Conservation (phyloP, 495 filamentous ascomycete genomes). For the Podospora appendiculata region DNA sequence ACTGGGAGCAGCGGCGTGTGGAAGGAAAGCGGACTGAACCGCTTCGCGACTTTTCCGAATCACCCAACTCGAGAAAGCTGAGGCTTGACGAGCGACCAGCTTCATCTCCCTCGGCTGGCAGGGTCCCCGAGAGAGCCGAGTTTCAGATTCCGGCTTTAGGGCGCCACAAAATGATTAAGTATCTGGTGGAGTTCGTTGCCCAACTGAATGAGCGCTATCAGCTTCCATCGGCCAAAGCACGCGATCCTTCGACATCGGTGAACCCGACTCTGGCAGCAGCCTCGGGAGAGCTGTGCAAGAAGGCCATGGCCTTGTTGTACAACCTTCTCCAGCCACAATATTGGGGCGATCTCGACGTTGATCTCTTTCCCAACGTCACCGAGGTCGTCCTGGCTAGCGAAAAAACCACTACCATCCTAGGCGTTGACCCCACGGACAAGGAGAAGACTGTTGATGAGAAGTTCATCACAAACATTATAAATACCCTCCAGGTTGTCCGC, state of each 20-base stretch:
- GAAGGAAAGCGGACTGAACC: constrained; percentile 40
- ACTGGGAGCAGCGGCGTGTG: constrained; percentile 81
- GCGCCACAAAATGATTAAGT: constrained; percentile 75
- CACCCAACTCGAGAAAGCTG: constrained; percentile 67
- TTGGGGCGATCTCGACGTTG: constrained; percentile 89
- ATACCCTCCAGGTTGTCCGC: constrained; percentile 82
- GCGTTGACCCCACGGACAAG: constrained; percentile 73
- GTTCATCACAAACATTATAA: constrained; percentile 76
- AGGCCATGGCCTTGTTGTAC: constrained; percentile 72
- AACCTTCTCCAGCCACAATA: constrained; percentile 80
- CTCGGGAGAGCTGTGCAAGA: constrained; percentile 71
- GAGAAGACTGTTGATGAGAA: constrained; percentile 72
- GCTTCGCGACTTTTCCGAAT: constrained; percentile 49
- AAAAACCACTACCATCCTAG: constrained; percentile 60
- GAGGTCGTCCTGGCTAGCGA: constrained; percentile 72
- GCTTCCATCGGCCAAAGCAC: constrained; percentile 58
- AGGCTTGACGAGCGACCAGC: constrained; percentile 53
- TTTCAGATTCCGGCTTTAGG: constrained; percentile 60
- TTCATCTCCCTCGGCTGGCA: constrained; percentile 41
- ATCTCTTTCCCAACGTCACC: constrained; percentile 82
- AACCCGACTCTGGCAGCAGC: constrained; percentile 41
- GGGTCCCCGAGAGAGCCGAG: constrained; percentile 52
- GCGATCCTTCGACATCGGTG: constrained; percentile 39
- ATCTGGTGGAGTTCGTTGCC: constrained; percentile 85
- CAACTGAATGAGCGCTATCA: constrained; percentile 77